Percentiles rank a stretch among this genome's conserved stretches.
These are phyloP conservation scores for Antarctomyces pellizariae DNA, from an alignment of 495 filamentous ascomycete genomes.

Conservation along the genomic window DNA sequence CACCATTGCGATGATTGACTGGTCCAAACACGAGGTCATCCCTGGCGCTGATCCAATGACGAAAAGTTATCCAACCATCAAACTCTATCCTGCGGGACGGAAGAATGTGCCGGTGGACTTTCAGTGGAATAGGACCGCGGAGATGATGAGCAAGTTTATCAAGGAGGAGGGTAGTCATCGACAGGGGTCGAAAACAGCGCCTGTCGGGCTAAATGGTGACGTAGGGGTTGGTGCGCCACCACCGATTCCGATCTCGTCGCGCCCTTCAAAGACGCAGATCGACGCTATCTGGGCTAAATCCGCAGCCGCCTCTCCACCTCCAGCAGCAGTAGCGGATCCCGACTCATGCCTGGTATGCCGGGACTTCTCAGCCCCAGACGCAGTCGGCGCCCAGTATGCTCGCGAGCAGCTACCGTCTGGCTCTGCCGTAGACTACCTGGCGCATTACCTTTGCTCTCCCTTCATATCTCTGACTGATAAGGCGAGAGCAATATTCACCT, in stretches of 20 bases:
- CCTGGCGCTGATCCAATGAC: slow-evolving; percentile 5
- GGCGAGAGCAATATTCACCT: slow-evolving; percentile 77
- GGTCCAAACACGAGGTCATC: slow-evolving; percentile 2
- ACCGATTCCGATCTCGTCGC: slow-evolving; percentile 22
- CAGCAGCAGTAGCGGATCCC: no score
- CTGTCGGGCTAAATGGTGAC: no score
- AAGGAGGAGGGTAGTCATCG: slow-evolving; percentile 7
- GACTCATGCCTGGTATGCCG: slow-evolving; percentile 74
- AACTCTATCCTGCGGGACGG: slow-evolving; percentile 9
- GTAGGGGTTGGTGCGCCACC: slow-evolving; percentile 18
- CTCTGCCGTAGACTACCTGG: no score
- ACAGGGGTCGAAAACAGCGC: no score
- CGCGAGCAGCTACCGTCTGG: slow-evolving; percentile 37
- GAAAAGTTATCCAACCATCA: slow-evolving; percentile 7
- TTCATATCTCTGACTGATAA: slow-evolving; percentile 73
- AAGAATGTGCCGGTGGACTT: slow-evolving; percentile 4
- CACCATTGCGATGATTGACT: slow-evolving; percentile 8
- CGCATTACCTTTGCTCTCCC: slow-evolving; percentile 48
- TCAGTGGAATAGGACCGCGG: slow-evolving; percentile 3
- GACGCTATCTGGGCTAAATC: slow-evolving; percentile 16
- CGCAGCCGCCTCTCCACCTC: slow-evolving; percentile 9
- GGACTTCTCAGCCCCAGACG: slow-evolving; percentile 66
- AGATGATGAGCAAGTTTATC: slow-evolving; percentile 6
- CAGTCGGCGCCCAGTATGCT: slow-evolving; percentile 55
- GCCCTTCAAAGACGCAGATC: slow-evolving; percentile 20